These are phyloP conservation scores for Fraxinus velutina DNA, from an alignment of 305 asterid genomes.

Conservation along the genomic window DNA sequence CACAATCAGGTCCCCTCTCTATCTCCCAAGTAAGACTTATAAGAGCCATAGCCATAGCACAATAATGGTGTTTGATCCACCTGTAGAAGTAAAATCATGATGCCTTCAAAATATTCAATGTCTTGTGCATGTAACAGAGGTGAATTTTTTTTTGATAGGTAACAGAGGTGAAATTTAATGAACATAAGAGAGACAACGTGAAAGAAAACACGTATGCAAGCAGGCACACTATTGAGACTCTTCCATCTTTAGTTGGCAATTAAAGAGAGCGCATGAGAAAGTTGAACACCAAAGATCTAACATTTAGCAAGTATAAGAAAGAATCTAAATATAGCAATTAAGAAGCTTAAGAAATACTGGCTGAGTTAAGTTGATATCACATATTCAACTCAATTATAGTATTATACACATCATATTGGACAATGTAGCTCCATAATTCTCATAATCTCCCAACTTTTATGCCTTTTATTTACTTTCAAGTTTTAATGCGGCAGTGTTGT, in stretches of 20 bases:
- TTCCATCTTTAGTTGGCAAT: neutral
- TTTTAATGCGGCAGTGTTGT: neutral
- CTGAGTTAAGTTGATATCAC: neutral
- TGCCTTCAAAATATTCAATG: neutral
- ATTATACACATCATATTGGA: neutral
- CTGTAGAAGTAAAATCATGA: constrained; percentile 41
- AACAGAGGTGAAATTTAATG: neutral
- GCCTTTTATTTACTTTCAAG: neutral
- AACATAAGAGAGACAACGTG: neutral
- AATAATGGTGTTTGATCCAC: constrained; percentile 67
- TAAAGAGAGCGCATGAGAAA: neutral
- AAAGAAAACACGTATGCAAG: constrained; percentile 8
- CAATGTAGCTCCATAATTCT: constrained; percentile 1
- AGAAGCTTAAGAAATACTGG: neutral
- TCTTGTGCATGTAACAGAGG: constrained; percentile 2
- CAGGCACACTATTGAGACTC: neutral
- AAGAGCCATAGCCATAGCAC: constrained; percentile 93
- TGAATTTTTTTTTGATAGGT: neutral
- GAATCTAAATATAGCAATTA: neutral
- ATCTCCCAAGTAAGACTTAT: constrained; percentile 98
- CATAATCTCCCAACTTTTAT: neutral
- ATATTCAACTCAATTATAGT: neutral
- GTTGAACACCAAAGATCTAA: neutral
- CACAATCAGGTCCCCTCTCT: constrained; percentile 74
- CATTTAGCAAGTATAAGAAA: neutral